phyloP scores from a whole-genome alignment of 106 monocot species.

The Dactylorhiza incarnata region DNA sequence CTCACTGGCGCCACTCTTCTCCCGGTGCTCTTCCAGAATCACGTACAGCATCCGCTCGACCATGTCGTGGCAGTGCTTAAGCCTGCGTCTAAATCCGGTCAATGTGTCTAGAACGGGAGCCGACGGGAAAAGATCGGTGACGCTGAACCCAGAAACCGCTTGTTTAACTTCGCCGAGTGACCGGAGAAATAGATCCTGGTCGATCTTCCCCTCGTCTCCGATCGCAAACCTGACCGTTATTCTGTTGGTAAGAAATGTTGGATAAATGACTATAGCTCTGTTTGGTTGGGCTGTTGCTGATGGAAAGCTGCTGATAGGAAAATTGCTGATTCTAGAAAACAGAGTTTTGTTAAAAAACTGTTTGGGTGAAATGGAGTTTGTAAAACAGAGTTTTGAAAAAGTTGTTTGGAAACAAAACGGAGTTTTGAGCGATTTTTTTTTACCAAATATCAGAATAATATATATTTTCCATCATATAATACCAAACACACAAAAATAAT shows the following conservation, averaged over 20 bases:
- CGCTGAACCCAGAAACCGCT: slow-evolving; percentile 6
- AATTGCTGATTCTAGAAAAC: no score
- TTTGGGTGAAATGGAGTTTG: no score
- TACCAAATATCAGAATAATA: no score
- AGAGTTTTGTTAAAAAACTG: no score
- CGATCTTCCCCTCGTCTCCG: slow-evolving; percentile 10
- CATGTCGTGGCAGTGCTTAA: neutral
- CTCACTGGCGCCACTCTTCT: neutral
- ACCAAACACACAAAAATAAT: no score
- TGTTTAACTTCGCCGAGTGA: neutral
- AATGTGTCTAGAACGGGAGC: slow-evolving; percentile 5
- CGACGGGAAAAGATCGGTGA: slow-evolving; percentile 26
- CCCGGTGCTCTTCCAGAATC: slow-evolving; percentile 6
- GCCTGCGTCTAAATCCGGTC: neutral
- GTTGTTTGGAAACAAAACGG: no score
- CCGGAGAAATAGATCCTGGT: slow-evolving; percentile 3
- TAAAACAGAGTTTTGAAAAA: no score
- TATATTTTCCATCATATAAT: no score
- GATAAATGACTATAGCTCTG: no score
- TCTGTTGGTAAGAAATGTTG: slow-evolving; percentile 7
- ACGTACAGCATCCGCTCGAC: slow-evolving; percentile 13
- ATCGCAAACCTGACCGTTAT: neutral
- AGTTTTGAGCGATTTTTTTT: no score
- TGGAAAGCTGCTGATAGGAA: no score
- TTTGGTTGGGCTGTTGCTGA: no score